These are phyloP conservation scores for Cucumis melo DNA, from an alignment of 306 rosid species.

Conservation along the genomic window DNA sequence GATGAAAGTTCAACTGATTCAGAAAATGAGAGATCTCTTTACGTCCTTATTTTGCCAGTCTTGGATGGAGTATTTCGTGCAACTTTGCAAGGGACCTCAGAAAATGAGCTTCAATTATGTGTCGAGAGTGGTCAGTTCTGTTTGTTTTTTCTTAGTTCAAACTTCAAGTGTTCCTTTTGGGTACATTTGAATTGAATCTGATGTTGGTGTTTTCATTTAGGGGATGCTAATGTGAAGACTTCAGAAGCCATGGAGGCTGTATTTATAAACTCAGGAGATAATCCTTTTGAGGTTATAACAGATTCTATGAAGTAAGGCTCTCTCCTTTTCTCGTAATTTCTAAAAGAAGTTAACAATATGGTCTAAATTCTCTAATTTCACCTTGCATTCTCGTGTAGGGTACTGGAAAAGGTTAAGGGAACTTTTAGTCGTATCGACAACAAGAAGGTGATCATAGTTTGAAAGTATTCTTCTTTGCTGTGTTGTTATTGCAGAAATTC, in stretches of 20 bases:
- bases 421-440: constrained; percentile 38
- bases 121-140: constrained; percentile 47
- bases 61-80: constrained; percentile 59
- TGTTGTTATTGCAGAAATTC: not conserved
- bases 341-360: not conserved
- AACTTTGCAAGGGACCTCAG: constrained; percentile 45
- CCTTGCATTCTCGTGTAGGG: constrained; percentile 19
- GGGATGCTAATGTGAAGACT: constrained; percentile 45
- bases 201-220: constrained; percentile 16
- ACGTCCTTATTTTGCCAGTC: constrained; percentile 51
- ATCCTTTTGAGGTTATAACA: constrained; percentile 47
- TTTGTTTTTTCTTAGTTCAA: not conserved
- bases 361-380: not conserved
- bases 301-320: constrained; percentile 44
- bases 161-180: not conserved
- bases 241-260: constrained; percentile 40
- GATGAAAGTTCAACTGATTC: constrained; percentile 22
- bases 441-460: constrained; percentile 24
- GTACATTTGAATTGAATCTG: not conserved
- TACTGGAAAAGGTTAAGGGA: constrained; percentile 48
- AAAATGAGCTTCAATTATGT: constrained; percentile 51
- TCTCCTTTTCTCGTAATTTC: not conserved
- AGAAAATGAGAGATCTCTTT: constrained; percentile 18
- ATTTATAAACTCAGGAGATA: constrained; percentile 54
- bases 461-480: not conserved